Base-by-base conservation (phyloP, 2,329 filamentous ascomycete genomes). In the Mollisia scopiformis region DNA sequence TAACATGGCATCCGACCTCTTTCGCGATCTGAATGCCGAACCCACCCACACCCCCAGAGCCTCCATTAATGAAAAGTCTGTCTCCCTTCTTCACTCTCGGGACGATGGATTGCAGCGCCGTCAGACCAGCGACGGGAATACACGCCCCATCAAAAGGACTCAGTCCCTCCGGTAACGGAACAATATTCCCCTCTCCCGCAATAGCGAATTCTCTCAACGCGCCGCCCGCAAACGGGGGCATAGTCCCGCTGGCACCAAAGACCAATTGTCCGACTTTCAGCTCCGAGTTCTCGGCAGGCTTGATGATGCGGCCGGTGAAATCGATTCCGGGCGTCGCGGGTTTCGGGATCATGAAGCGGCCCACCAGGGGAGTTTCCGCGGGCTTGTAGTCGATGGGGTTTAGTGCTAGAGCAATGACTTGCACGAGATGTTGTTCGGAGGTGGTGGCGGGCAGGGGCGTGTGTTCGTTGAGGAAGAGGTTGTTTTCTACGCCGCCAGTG, bases 1-100 rank as follows among this genome's bases (percentile, higher is more conserved):
- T 84, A 28, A 90, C 87, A 59, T 82, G 75, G 64, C 82, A 87
- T 0, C 86, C 86, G 2, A 85, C 68, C 0, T 77, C 75, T 71
- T 88, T 88, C 6, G 86, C 87, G 47, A 89, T 81, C 69, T 90
- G 87, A 57, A 90, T 84, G 0, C 78, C 82, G 59, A 80, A 88
- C 0, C 80, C 79, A 0, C 88, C 88, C 0, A 79, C 82, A 0
- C 87, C 87, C 8, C 88, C 88, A 6, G 80, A 84, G 0, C 86
- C 86, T 10, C 86, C 87, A 64, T 89, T 89, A 71, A 89, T 81
- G 67, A 89, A 85, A 7, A 89, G 78, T 66, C 79, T 82, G 53
- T 83, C 79, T n/a, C 84, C 84, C 3, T 72, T 62, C 25, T 76
- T 74, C 43, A 82, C 78, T 72, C 55, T 28, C 1, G 77, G 77